A percentile compares a stretch with the other conserved stretches of the same genome.
These are phyloP conservation scores for Mortierella sp. DNA, from an alignment of 371 early-diverging fungal genomes.

Conservation along the genomic window DNA sequence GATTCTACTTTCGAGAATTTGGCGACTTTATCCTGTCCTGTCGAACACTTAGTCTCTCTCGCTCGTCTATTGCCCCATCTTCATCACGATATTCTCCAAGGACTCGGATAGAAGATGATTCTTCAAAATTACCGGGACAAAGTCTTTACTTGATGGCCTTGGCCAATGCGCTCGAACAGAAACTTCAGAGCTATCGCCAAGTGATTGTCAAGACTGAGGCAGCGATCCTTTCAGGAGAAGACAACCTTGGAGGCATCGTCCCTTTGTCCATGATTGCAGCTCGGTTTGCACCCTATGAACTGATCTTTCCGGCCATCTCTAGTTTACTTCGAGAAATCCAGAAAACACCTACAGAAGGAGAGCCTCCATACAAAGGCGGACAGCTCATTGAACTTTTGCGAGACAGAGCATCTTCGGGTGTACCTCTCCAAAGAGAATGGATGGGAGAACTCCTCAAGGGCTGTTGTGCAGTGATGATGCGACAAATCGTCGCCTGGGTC, in stretches of 20 bases:
- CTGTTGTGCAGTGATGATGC: conserved; percentile 69
- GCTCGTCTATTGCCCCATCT: no score
- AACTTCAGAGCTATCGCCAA: conserved; percentile 64
- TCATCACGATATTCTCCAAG: no score
- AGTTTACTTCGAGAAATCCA: conserved; percentile 25
- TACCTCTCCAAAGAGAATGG: conserved; percentile 59
- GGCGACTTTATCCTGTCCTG: conserved; percentile 53
- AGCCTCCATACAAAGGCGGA: conserved; percentile 59
- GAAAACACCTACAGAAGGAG: neutral
- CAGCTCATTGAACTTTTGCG: conserved; percentile 66
- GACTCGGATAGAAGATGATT: no score
- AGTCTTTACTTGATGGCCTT: conserved; percentile 57
- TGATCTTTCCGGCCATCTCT: conserved; percentile 44
- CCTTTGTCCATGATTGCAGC: conserved; percentile 38
- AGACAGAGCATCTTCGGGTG: conserved; percentile 67
- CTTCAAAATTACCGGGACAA: neutral
- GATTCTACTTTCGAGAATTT: conserved; percentile 65
- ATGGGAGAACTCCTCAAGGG: conserved; percentile 64
- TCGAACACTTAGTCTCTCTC: neutral
- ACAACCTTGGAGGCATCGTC: conserved; percentile 43
- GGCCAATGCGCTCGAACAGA: conserved; percentile 59
- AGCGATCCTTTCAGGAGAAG: conserved; percentile 46
- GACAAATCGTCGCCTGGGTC: conserved; percentile 79
- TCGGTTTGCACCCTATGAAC: conserved; percentile 41
- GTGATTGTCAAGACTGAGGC: conserved; percentile 67